phyloP scores from a whole-genome alignment of 805 yeast genomes.

The Saccharomycopsis sp. region DNA sequence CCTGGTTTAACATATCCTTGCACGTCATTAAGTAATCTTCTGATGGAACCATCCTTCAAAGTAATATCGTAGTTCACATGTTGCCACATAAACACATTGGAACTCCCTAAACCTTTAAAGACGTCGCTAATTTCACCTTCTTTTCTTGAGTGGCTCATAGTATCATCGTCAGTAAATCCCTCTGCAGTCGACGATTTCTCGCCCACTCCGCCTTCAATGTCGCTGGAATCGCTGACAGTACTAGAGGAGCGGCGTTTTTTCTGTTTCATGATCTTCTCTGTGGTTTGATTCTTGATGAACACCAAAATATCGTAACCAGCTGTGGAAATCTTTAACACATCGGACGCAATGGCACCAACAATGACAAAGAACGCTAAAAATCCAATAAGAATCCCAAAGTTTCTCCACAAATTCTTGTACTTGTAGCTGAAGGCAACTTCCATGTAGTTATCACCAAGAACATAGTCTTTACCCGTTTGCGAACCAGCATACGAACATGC shows the following conservation, averaged over 20 bases:
- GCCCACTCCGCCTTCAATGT: conserved; percentile 1
- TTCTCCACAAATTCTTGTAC: conserved; percentile 69
- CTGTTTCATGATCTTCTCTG: conserved; percentile 20
- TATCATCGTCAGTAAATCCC: neutral
- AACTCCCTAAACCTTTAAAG: conserved; percentile 11
- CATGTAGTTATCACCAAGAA: conserved; percentile 57
- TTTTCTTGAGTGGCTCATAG: conserved; percentile 5
- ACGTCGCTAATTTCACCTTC: conserved; percentile 8
- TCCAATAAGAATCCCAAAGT: conserved; percentile 60
- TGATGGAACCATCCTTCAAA: conserved; percentile 30
- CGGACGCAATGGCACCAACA: conserved; percentile 24
- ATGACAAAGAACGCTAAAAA: conserved; percentile 32
- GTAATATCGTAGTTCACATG: conserved; percentile 51
- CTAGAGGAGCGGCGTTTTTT: conserved; percentile 26
- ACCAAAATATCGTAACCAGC: conserved; percentile 26
- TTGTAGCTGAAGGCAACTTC: conserved; percentile 41
- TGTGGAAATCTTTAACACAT: conserved; percentile 19
- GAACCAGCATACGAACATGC: conserved; percentile 63
- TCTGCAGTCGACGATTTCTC: neutral
- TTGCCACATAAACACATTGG: conserved; percentile 52
- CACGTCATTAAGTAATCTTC: conserved; percentile 25
- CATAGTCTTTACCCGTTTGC: conserved; percentile 42
- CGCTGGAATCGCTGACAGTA: conserved; percentile 1
- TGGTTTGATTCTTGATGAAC: conserved; percentile 15
- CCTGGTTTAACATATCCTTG: conserved; percentile 72